Base-by-base conservation (phyloP, 768 basidiomycete genomes). In the Collybia mongolica region DNA sequence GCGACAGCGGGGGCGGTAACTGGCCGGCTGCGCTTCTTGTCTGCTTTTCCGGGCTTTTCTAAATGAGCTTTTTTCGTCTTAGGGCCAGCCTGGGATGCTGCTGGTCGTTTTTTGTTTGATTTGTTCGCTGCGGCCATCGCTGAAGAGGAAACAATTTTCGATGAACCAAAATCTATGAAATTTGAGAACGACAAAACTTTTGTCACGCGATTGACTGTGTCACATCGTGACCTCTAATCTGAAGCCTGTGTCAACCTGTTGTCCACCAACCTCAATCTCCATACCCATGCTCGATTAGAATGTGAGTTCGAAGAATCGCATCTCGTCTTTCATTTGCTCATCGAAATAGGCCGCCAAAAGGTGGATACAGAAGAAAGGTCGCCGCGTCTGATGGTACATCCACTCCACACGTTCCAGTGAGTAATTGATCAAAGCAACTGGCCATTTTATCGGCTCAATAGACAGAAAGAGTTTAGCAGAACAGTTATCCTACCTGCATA, bases 401-500 rank as follows among this genome's bases (percentile, higher is more conserved):
- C 15, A 76, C 76, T 6, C 73, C 77, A 7, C 62, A 70, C 46
- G 66, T 72, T 37, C 76, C 75, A 1, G 75, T 76, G 45, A 46
- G 71, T 55, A 15, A 32, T 1, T 6, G 12, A 14, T 19, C 24
- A 29, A 20, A 12, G 15, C 35, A 23, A 32, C 14, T 23, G 36
- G 35, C 7, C 26, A 47, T 20, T 35, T n/a, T 14, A 22, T 43
- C 41, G 36, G 48, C 40, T 23, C 45, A 44, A 39, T 36, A 23
- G 4, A 26, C 28, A 17, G 40, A 42, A 58, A 91, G 89, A 82
- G 82, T 35, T 70, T 91, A 40, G 84, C 83, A 8, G 88, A 88
- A 57, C 82, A 88, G 47, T 68, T 90, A 15, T 92, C 90, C 0
- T 88, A 86, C 58, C 70, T 88, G 2, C 80, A 89, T 49, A 66